Evolutionary conservation across 2,329 filamentous ascomycete genomes (phyloP).

Genomic region (Berkeleyomyces basicola): DNA sequence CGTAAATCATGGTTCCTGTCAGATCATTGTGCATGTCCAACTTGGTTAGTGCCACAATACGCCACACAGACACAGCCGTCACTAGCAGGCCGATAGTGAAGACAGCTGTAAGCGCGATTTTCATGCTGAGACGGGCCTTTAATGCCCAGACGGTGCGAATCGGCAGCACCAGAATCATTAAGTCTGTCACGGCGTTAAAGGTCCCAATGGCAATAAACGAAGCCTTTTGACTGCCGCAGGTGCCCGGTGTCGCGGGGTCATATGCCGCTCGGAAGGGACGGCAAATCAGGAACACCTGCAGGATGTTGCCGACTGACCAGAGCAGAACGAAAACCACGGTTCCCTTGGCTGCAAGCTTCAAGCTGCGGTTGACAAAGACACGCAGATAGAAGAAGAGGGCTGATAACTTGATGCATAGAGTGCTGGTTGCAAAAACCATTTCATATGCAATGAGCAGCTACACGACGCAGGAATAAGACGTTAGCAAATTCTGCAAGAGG

Average conservation of each 20-base stretch:
- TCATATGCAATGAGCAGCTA: slow-evolving; percentile 24
- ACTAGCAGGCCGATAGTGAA: slow-evolving; percentile 19
- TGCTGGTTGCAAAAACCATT: slow-evolving; percentile 21
- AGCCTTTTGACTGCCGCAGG: slow-evolving; percentile 23
- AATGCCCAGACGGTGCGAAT: slow-evolving; percentile 23
- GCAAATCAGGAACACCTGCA: slow-evolving; percentile 18
- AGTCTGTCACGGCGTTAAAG: slow-evolving; percentile 25
- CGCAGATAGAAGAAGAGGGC: slow-evolving; percentile 28
- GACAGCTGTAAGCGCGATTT: slow-evolving; percentile 18
- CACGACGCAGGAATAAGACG: slow-evolving; percentile 14
- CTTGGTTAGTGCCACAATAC: slow-evolving; percentile 16
- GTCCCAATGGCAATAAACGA: slow-evolving; percentile 25
- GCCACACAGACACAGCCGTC: slow-evolving; percentile 17
- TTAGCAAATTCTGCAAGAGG: too few relatives aligned
- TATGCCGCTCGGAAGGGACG: slow-evolving; percentile 17
- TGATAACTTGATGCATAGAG: slow-evolving; percentile 23
- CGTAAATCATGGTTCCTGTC: slow-evolving; percentile 16
- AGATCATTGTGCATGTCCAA: slow-evolving; percentile 17
- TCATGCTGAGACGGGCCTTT: slow-evolving; percentile 20
- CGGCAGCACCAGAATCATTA: slow-evolving; percentile 24
- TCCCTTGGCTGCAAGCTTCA: slow-evolving; percentile 20
- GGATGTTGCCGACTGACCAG: slow-evolving; percentile 17
- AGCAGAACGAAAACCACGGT: slow-evolving; percentile 20
- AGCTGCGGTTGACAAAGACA: slow-evolving; percentile 22
- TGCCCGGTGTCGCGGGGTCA: slow-evolving; percentile 18